Evolutionary conservation across 306 rosid species (phyloP).

Genomic region (Alnus rubra): DNA sequence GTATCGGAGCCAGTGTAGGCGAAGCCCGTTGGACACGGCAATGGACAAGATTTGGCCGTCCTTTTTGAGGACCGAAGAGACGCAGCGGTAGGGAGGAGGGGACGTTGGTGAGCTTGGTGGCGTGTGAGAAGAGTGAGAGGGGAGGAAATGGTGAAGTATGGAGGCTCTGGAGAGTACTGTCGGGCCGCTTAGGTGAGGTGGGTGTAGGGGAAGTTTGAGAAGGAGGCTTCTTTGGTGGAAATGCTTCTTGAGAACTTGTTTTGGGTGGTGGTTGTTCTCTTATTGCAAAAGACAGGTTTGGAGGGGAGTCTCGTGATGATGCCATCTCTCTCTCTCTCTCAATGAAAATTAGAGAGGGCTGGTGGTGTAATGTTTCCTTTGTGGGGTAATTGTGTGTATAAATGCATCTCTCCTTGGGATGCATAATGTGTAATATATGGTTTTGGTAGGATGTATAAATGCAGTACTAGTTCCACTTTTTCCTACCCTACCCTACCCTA

Average conservation of each 20-base stretch:
- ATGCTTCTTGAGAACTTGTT: constrained; percentile 55
- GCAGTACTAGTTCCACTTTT: background rate
- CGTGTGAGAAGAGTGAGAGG: constrained; percentile 41
- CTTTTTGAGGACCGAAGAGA: constrained; percentile 80
- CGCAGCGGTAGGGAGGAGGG: constrained; percentile 59
- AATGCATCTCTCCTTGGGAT: background rate
- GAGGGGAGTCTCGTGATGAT: no score
- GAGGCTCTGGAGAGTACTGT: constrained; percentile 61
- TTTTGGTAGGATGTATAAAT: background rate
- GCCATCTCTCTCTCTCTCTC: constrained; percentile 20
- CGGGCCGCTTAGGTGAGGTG: constrained; percentile 55
- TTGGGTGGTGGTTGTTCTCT: constrained; percentile 28
- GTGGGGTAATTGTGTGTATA: background rate
- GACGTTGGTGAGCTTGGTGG: constrained; percentile 41
- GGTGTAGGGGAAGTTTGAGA: constrained; percentile 48
- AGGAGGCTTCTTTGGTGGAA: constrained; percentile 65
- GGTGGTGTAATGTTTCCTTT: background rate
- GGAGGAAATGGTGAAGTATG: constrained; percentile 60
- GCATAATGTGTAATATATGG: background rate
- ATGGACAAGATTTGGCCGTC: constrained; percentile 80
- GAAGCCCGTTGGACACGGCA: constrained; percentile 57
- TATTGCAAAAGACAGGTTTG: constrained; percentile 51
- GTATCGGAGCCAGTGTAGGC: constrained; percentile 81
- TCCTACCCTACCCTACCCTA: no score
- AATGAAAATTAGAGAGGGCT: background rate